A percentile compares a stretch with the other conserved stretches of the same genome.
Evolutionary conservation across 257 asterid species (phyloP).

Genomic region (Solanum clarkiae): DNA sequence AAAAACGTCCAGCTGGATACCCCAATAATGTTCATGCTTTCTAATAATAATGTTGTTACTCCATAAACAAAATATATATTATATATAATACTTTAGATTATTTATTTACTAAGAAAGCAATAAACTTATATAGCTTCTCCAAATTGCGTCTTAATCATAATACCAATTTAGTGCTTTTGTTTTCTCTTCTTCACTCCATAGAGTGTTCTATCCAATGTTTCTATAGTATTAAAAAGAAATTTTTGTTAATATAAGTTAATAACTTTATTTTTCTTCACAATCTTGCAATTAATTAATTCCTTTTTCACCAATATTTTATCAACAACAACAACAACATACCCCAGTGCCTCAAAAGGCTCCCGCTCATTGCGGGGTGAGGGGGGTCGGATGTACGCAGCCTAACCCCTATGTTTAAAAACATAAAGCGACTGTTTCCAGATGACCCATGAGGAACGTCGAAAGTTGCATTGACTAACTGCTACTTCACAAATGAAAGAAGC

Average conservation of each 20-base stretch:
- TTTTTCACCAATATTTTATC: not conserved
- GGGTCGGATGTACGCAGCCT: too few relatives aligned
- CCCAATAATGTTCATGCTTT: not conserved
- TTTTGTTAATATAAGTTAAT: not conserved
- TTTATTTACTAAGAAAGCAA: not conserved
- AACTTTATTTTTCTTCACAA: not conserved
- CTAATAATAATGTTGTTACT: not conserved
- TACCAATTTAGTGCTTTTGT: not conserved
- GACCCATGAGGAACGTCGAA: too few relatives aligned
- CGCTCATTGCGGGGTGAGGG: too few relatives aligned
- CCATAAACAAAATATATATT: not conserved
- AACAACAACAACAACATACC: too few relatives aligned
- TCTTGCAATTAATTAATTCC: not conserved
- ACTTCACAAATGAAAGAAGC: too few relatives aligned
- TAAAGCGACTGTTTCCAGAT: too few relatives aligned
- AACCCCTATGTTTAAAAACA: too few relatives aligned
- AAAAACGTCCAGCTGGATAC: not conserved
- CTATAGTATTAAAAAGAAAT: not conserved
- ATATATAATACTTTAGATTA: not conserved
- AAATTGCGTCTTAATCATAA: not conserved
- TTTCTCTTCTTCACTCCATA: not conserved
- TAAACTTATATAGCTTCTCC: not conserved
- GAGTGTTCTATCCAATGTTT: not conserved
- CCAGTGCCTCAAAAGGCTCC: too few relatives aligned
- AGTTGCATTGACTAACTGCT: too few relatives aligned